Evolutionary conservation across 768 basidiomycete species (phyloP).

Genomic region (Boletus sp.): DNA sequence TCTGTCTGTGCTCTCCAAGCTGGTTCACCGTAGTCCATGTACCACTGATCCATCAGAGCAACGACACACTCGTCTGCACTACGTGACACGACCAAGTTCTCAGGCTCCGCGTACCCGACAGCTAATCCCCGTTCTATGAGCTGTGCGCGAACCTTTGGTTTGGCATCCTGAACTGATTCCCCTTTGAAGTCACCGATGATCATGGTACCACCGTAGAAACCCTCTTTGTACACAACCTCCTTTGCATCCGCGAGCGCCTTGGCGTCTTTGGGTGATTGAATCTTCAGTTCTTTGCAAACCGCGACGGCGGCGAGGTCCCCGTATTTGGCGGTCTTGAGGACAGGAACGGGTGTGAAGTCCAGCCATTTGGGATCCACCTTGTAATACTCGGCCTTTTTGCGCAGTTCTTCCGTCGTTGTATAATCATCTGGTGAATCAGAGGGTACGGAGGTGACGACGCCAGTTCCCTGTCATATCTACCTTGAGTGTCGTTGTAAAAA

Average conservation of each 20-base stretch:
- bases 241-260: conserved; percentile 96
- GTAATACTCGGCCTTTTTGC: conserved; percentile 96
- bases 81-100: conserved; percentile 83
- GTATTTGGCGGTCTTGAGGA: conserved; percentile 87
- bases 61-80: conserved; percentile 98
- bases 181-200: conserved; percentile 89
- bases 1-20: conserved; percentile 86
- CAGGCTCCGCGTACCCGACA: conserved; percentile 93
- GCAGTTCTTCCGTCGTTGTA: conserved; percentile 83
- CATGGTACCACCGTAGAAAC: conserved; percentile 96
- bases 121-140: conserved; percentile 80
- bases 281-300: conserved; percentile 85
- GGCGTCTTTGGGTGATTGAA: conserved; percentile 90
- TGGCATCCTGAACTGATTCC: conserved; percentile 84
- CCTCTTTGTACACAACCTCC: conserved; percentile 97
- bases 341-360: conserved; percentile 80
- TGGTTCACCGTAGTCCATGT: conserved; percentile 93
- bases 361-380: conserved; percentile 91
- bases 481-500: conserved; percentile 1
- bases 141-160: conserved; percentile 78
- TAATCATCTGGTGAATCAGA: conserved; percentile 99
- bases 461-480: conserved; percentile 69
- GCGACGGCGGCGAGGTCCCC: conserved; percentile 87
- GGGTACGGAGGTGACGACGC: conserved; percentile 96
- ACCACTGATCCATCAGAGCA: conserved; percentile 99